These are phyloP conservation scores for Boletus eberwhitei DNA, from an alignment of 768 basidiomycete genomes.

Conservation along the genomic window DNA sequence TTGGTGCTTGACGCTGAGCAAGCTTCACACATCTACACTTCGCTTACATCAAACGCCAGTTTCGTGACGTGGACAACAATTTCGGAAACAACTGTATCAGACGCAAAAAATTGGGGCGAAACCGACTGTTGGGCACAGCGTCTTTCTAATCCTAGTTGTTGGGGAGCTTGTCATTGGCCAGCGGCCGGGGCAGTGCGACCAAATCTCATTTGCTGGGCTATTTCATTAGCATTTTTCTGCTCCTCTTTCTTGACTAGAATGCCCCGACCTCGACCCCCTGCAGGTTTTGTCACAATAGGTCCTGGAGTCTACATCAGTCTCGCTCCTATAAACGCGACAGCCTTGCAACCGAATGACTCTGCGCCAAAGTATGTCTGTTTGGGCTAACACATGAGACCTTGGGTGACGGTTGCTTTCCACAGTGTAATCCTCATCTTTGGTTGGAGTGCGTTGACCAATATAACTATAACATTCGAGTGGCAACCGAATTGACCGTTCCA, in stretches of 20 bases:
- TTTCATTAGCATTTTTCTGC: background rate
- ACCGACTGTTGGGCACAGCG: background rate
- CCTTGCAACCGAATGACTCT: conserved; percentile 1
- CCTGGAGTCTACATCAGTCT: conserved; percentile 16
- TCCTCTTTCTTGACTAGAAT: background rate
- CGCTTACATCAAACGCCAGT: too few species aligned
- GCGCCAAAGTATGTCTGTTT: conserved; percentile 20
- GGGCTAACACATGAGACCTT: background rate
- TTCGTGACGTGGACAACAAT: too few species aligned
- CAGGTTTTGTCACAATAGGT: conserved; percentile 17
- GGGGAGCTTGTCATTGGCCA: background rate
- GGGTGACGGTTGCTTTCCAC: background rate
- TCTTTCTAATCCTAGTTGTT: too few species aligned
- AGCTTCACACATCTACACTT: background rate
- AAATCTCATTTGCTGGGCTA: background rate
- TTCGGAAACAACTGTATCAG: background rate
- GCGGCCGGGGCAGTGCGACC: background rate
- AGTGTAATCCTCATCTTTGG: conserved; percentile 31
- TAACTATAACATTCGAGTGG: background rate
- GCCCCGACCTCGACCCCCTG: conserved; percentile 11
- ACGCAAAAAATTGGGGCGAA: background rate
- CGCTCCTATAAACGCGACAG: background rate
- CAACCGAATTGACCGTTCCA: background rate
- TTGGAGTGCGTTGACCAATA: conserved; percentile 21
- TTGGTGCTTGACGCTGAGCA: background rate